Evolutionary conservation across 345 rosid species (phyloP).

Genomic region (Hevea brasiliensis): DNA sequence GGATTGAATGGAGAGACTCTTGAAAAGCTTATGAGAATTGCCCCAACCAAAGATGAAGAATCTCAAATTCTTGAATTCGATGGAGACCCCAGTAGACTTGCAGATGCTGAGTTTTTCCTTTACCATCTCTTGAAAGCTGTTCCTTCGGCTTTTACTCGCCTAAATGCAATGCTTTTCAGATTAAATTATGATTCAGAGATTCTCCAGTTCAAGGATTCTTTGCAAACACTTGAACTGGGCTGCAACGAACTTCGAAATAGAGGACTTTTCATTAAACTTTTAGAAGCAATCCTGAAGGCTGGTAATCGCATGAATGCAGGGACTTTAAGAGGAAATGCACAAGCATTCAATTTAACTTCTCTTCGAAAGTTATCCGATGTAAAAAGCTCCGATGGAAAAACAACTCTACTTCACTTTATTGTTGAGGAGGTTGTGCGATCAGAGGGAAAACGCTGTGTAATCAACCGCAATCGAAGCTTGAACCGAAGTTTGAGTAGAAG

Average conservation of each 20-base stretch:
- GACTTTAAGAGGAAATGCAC: slow-evolving; percentile 84
- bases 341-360: slow-evolving; percentile 71
- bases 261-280: slow-evolving; percentile 75
- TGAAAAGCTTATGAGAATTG: slow-evolving; percentile 69
- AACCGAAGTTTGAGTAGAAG: slow-evolving; percentile 36
- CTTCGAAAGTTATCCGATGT: slow-evolving; percentile 82
- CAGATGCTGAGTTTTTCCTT: slow-evolving; percentile 73
- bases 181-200: slow-evolving; percentile 62
- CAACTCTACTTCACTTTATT: slow-evolving; percentile 80
- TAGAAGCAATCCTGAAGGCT: slow-evolving; percentile 90
- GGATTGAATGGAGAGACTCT: slow-evolving; percentile 58
- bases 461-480: slow-evolving; percentile 48
- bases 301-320: slow-evolving; percentile 96
- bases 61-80: slow-evolving; percentile 51
- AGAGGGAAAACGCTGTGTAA: slow-evolving; percentile 72
- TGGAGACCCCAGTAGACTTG: slow-evolving; percentile 57
- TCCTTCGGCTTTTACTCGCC: slow-evolving; percentile 66
- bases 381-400: slow-evolving; percentile 75
- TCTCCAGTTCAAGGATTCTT: slow-evolving; percentile 38
- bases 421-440: slow-evolving; percentile 76
- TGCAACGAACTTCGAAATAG: slow-evolving; percentile 71
- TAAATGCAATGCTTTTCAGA: slow-evolving; percentile 66
- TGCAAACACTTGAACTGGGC: slow-evolving; percentile 56
- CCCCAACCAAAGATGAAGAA: slow-evolving; percentile 70
- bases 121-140: slow-evolving; percentile 63